These are phyloP conservation scores for Phycomyces nitens DNA, from an alignment of 192 early-diverging fungal species.

Conservation along the genomic window DNA sequence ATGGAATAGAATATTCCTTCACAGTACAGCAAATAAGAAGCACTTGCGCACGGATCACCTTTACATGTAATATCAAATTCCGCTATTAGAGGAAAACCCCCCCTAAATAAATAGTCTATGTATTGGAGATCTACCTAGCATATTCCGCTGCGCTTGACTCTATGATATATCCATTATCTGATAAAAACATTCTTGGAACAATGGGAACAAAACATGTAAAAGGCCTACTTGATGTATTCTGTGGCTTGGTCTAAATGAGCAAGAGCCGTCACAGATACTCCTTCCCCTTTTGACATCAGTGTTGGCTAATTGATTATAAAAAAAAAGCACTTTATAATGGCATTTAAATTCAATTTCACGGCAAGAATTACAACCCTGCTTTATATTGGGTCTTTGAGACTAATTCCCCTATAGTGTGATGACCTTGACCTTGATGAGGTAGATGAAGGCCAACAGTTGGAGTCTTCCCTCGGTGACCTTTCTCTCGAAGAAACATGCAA, in stretches of 20 bases:
- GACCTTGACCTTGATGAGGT: constrained; percentile 33
- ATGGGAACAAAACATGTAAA: no score
- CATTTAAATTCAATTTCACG: constrained; percentile 36
- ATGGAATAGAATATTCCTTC: no score
- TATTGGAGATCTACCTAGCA: no score
- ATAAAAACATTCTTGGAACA: no score
- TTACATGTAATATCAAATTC: neutral
- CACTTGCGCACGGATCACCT: neutral
- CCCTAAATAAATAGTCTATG: no score
- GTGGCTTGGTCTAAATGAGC: neutral
- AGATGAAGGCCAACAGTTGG: constrained; percentile 20
- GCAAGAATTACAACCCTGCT: neutral
- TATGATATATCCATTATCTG: no score
- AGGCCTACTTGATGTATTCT: neutral
- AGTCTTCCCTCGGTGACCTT: constrained; percentile 20
- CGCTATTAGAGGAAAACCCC: neutral
- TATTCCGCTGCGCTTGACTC: no score
- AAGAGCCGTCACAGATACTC: neutral
- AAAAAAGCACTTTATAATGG: constrained; percentile 9
- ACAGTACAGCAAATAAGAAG: neutral
- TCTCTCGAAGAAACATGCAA: constrained; percentile 12
- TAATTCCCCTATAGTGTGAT: constrained; percentile 11
- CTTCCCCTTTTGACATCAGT: neutral
- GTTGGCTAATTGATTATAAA: neutral
- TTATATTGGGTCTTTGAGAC: neutral